phyloP scores from a whole-genome alignment of 1,284 basidiomycete genomes.

The Moesziomyces globuligerus region DNA sequence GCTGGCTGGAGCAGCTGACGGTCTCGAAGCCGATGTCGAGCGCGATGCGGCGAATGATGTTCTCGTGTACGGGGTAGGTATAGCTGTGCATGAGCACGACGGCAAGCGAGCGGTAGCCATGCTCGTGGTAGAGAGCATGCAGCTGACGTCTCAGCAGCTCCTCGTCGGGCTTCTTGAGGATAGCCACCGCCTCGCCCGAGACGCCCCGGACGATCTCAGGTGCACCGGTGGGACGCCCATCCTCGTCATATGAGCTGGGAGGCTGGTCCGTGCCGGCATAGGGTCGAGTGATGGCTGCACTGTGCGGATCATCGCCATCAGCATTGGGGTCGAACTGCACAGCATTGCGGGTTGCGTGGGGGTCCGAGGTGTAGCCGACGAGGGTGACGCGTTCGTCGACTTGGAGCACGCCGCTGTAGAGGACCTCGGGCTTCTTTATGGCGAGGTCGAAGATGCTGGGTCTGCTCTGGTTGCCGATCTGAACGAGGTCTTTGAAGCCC shows the following conservation, averaged over 20 bases:
- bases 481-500: slow-evolving; percentile 88
- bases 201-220: slow-evolving; percentile 80
- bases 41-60: slow-evolving; percentile 78
- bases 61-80: slow-evolving; percentile 85
- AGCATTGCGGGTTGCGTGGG: slow-evolving; percentile 76
- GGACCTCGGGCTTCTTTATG: slow-evolving; percentile 75
- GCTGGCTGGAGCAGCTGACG: slow-evolving; percentile 85
- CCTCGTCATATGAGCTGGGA: slow-evolving; percentile 77
- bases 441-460: slow-evolving; percentile 74
- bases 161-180: slow-evolving; percentile 76
- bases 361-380: slow-evolving; percentile 91
- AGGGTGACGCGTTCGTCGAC: slow-evolving; percentile 94
- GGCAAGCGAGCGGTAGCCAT: slow-evolving; percentile 84
- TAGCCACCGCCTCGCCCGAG: slow-evolving; percentile 89
- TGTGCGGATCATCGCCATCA: slow-evolving; percentile 1
- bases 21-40: slow-evolving; percentile 83
- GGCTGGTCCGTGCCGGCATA: slow-evolving; percentile 69
- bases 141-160: slow-evolving; percentile 71
- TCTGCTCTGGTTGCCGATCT: slow-evolving; percentile 91
- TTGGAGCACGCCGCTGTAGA: slow-evolving; percentile 84
- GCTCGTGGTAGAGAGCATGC: slow-evolving; percentile 74
- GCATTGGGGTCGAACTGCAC: slow-evolving; percentile 54
- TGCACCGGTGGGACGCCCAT: slow-evolving; percentile 74
- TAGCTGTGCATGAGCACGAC: slow-evolving; percentile 92
- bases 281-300: slow-evolving; percentile 21